Percentiles rank a stretch among this genome's conserved stretches.
These are phyloP conservation scores for Chimonanthus salicifolius DNA, from an alignment of 164 flowering plant species.

Conservation along the genomic window DNA sequence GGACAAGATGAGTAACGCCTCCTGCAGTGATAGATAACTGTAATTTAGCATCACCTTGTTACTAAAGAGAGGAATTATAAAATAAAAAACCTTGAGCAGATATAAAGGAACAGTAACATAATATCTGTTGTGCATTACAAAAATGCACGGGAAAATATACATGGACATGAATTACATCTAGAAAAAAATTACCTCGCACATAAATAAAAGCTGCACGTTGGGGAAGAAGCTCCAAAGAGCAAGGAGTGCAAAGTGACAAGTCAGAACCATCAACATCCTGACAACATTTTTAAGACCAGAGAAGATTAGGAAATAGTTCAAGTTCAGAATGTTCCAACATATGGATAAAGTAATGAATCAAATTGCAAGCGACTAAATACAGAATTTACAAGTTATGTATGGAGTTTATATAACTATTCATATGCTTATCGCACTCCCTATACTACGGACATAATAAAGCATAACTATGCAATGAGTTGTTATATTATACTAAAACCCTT, in stretches of 20 bases:
- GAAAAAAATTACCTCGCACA: constrained; percentile 55
- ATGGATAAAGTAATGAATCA: too few relatives aligned
- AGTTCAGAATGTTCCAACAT: too few relatives aligned
- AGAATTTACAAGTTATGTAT: too few relatives aligned
- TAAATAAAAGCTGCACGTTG: constrained; percentile 68
- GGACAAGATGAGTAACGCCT: constrained; percentile 70
- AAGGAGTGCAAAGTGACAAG: constrained; percentile 57
- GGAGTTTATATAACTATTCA: too few relatives aligned
- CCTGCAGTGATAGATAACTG: constrained; percentile 39
- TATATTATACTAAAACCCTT: too few relatives aligned
- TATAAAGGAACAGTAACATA: too few relatives aligned
- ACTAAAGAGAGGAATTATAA: background rate
- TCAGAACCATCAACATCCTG: constrained; percentile 88
- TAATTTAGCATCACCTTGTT: background rate
- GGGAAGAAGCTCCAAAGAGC: constrained; percentile 67
- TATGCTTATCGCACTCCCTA: too few relatives aligned
- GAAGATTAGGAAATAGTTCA: too few relatives aligned
- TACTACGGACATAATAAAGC: too few relatives aligned
- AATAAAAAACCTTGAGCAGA: background rate
- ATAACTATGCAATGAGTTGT: too few relatives aligned
- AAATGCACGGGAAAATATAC: too few relatives aligned
- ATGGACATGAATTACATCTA: background rate
- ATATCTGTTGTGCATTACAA: background rate
- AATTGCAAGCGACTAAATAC: too few relatives aligned
- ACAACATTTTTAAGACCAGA: constrained; percentile 2